Conservation (phyloP, 306 rosid genomes). For the Corylus americana region DNA sequence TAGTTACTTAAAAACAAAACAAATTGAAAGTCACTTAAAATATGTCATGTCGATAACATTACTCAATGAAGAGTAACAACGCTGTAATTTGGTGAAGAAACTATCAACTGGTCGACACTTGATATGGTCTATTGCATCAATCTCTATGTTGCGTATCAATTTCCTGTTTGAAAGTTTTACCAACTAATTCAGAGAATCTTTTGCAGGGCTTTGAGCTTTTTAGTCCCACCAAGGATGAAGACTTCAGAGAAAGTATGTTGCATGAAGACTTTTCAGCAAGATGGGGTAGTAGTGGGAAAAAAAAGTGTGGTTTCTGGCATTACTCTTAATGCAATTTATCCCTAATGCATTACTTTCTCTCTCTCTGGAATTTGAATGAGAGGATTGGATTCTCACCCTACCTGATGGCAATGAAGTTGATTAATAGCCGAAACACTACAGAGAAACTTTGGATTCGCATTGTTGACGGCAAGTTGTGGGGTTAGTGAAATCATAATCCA, state of each 20-base stretch:
- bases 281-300: no score
- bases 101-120: not conserved
- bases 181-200: not conserved
- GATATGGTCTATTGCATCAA: not conserved
- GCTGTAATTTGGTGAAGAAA: not conserved
- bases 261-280: no score
- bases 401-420: no score
- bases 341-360: not conserved
- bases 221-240: not conserved
- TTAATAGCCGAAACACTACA: not conserved
- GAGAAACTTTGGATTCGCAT: conserved; percentile 6
- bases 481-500: not conserved
- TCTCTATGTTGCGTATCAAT: not conserved
- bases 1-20: no score
- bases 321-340: not conserved
- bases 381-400: not conserved
- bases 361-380: not conserved
- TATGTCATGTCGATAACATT: no score
- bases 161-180: not conserved
- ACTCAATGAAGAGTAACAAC: not conserved
- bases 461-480: not conserved
- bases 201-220: not conserved
- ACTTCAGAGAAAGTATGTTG: not conserved
- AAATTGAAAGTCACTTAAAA: no score
- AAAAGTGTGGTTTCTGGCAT: no score